Evolutionary conservation across 257 asterid genomes (phyloP).

Genomic region (Plantago major): DNA sequence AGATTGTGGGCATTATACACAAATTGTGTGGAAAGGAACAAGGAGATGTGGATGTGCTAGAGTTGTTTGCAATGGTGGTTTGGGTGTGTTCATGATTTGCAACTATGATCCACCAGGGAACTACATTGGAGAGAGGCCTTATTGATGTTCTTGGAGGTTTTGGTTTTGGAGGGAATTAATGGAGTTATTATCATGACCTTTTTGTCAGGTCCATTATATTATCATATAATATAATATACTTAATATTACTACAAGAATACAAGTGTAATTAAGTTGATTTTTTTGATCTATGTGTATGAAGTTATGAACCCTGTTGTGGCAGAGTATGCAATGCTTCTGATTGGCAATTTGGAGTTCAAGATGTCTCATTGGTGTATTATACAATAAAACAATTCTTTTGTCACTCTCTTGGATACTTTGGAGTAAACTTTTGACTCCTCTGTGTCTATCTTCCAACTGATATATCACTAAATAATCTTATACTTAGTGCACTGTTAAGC

Average conservation of each 20-base stretch:
- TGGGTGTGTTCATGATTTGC: conserved; percentile 34
- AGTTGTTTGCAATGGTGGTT: conserved; percentile 22
- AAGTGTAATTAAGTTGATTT: neutral
- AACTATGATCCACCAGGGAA: conserved; percentile 37
- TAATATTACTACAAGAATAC: neutral
- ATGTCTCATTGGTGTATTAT: no score
- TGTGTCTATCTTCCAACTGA: no score
- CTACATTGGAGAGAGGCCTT: conserved; percentile 29
- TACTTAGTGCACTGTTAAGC: no score
- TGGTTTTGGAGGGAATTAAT: conserved; percentile 6
- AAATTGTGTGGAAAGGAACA: conserved; percentile 33
- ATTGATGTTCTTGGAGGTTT: conserved; percentile 1
- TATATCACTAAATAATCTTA: no score
- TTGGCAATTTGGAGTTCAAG: no score
- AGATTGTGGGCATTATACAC: conserved; percentile 37
- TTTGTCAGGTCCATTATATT: conserved; percentile 1
- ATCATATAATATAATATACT: neutral
- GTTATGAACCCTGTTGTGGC: no score
- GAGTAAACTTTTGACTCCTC: no score
- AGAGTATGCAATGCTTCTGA: no score
- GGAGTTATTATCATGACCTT: neutral
- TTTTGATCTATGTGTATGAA: no score
- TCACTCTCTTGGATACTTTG: no score
- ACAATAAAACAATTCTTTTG: no score
- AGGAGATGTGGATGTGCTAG: conserved; percentile 34